A percentile compares a stretch with the other conserved stretches of the same genome.
phyloP scores from a whole-genome alignment of 495 filamentous ascomycete genomes.

The Podospora pseudocomata region DNA sequence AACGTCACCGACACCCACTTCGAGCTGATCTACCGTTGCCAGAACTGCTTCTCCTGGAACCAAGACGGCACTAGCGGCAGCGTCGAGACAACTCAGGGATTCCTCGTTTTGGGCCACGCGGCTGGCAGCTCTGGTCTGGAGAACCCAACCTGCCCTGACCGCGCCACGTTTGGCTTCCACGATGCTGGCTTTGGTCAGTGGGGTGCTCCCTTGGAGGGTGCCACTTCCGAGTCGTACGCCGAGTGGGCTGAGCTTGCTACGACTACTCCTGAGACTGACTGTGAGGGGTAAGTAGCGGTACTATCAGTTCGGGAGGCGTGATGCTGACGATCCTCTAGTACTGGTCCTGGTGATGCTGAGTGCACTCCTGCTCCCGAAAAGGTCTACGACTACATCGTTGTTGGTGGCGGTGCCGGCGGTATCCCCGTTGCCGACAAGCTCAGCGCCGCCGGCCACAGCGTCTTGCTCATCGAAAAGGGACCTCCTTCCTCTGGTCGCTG shows the following conservation, averaged over 20 bases:
- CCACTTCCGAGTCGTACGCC: constrained; percentile 45
- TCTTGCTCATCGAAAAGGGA: constrained; percentile 63
- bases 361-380: constrained; percentile 43
- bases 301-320: background rate
- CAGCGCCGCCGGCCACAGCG: constrained; percentile 56
- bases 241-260: constrained; percentile 47
- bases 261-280: constrained; percentile 34
- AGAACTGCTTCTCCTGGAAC: constrained; percentile 58
- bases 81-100: constrained; percentile 25
- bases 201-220: constrained; percentile 39
- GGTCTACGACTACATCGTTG: constrained; percentile 64
- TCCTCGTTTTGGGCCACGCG: constrained; percentile 30
- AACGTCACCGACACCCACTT: constrained; percentile 52
- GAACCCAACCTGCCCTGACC: constrained; percentile 30
- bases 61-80: constrained; percentile 24
- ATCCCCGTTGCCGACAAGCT: constrained; percentile 62
- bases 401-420: constrained; percentile 61
- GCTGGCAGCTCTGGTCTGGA: constrained; percentile 25
- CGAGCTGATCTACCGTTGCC: constrained; percentile 59
- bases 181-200: constrained; percentile 41
- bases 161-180: constrained; percentile 36
- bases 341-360: constrained; percentile 2
- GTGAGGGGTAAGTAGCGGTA: constrained; percentile 32
- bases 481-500: constrained; percentile 56
- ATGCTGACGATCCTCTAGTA: constrained; percentile 11